Conservation (phyloP, 2,329 filamentous ascomycete species). For the Paradendryphiella salina region DNA sequence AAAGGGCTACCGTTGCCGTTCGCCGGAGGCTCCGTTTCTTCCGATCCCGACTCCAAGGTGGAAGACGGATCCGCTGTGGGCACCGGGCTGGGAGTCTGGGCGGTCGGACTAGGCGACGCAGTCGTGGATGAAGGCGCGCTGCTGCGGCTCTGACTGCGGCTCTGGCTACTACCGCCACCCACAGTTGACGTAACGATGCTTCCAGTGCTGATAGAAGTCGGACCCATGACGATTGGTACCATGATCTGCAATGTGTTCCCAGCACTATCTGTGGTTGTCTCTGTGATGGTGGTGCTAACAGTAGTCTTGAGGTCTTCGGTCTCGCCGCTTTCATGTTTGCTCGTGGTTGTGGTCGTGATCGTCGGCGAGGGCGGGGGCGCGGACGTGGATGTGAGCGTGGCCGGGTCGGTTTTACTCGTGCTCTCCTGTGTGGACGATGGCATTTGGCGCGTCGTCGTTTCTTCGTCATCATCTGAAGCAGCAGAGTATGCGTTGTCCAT, state of each 20-base stretch:
- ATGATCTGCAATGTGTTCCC: slow-evolving; percentile 26
- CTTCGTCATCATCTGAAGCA: slow-evolving; percentile 11
- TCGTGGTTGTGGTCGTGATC: background rate
- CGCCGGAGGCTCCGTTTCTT: slow-evolving; percentile 12
- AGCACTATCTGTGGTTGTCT: too few relatives aligned
- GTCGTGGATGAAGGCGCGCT: background rate
- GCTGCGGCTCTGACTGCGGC: slow-evolving; percentile 1
- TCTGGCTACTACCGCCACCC: slow-evolving; percentile 7
- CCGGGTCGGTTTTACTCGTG: too few relatives aligned
- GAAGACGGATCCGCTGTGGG: slow-evolving; percentile 1
- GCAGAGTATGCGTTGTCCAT: slow-evolving; percentile 22
- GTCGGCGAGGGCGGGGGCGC: slow-evolving; percentile 7
- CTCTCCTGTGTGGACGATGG: too few relatives aligned
- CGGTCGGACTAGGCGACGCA: too few relatives aligned
- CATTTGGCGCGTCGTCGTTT: background rate
- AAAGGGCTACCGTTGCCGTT: slow-evolving; percentile 35
- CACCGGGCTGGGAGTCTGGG: too few relatives aligned
- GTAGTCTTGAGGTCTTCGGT: too few relatives aligned
- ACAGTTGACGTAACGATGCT: slow-evolving; percentile 26
- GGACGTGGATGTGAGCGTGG: slow-evolving; percentile 1
- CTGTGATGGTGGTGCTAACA: too few relatives aligned
- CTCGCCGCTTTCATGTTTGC: too few relatives aligned
- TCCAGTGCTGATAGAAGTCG: slow-evolving; percentile 26
- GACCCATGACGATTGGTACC: slow-evolving; percentile 30
- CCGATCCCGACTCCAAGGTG: slow-evolving; percentile 9